Conservation (phyloP, 2,329 filamentous ascomycete genomes). For the Magnaporthiopsis rhizophila region DNA sequence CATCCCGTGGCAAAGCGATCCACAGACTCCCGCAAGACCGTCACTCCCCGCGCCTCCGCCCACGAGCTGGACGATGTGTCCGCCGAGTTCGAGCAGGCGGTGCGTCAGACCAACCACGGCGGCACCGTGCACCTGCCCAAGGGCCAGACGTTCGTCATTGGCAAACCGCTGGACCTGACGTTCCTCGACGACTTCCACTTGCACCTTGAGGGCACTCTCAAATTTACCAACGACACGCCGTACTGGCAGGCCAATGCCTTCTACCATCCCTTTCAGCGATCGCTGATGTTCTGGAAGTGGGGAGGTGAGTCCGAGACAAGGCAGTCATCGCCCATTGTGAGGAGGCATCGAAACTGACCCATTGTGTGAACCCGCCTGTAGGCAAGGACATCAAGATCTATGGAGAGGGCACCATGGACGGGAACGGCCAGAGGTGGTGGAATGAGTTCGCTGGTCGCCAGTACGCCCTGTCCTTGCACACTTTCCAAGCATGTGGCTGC, state of each 20-base stretch:
- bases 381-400: conserved; percentile 51
- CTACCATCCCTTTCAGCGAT: conserved; percentile 35
- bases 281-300: conserved; percentile 57
- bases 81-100: conserved; percentile 41
- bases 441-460: conserved; percentile 32
- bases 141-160: conserved; percentile 41
- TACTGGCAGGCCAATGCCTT: conserved; percentile 35
- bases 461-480: neutral
- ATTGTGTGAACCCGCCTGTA: neutral
- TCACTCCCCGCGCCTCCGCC: conserved; percentile 37
- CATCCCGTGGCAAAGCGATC: conserved; percentile 25
- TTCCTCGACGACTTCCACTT: conserved; percentile 51
- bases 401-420: conserved; percentile 30
- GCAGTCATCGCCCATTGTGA: neutral
- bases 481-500: neutral
- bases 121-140: conserved; percentile 47
- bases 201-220: conserved; percentile 35
- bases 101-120: conserved; percentile 36
- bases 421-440: conserved; percentile 41
- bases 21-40: conserved; percentile 19
- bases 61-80: conserved; percentile 39
- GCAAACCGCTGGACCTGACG: conserved; percentile 49
- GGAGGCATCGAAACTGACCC: neutral
- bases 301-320: conserved; percentile 26
- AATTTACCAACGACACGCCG: conserved; percentile 34